These are phyloP conservation scores for Alternaria incomplexa DNA, from an alignment of 2,329 filamentous ascomycete species.

Conservation along the genomic window DNA sequence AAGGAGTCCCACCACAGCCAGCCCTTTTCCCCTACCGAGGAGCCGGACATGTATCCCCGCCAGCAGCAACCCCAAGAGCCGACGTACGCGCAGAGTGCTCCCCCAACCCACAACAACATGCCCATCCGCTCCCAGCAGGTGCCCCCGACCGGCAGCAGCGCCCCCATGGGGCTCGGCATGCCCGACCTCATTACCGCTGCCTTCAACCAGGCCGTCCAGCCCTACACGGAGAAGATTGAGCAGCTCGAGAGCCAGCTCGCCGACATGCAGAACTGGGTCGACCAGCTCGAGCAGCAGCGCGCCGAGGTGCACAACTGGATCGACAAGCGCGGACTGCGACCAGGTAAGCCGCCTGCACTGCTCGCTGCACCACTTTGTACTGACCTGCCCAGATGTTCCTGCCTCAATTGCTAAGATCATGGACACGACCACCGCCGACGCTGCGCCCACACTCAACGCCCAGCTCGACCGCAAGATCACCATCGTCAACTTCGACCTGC, in stretches of 20 bases:
- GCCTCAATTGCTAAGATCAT: constrained; percentile 60
- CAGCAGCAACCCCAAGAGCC: constrained; percentile 50
- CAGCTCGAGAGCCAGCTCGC: constrained; percentile 58
- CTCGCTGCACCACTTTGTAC: not conserved
- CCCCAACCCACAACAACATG: constrained; percentile 29
- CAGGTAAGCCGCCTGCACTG: constrained; percentile 48
- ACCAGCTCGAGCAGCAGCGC: constrained; percentile 59
- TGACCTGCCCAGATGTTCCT: constrained; percentile 55
- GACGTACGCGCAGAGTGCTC: constrained; percentile 25
- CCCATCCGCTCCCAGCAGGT: constrained; percentile 30
- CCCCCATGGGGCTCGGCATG: constrained; percentile 49
- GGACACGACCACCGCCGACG: constrained; percentile 57
- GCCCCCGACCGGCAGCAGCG: constrained; percentile 27
- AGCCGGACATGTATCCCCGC: constrained; percentile 54
- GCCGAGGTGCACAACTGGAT: constrained; percentile 62
- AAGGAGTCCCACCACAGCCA: constrained; percentile 43
- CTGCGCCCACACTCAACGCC: constrained; percentile 59
- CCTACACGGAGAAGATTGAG: constrained; percentile 61
- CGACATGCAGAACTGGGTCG: constrained; percentile 58
- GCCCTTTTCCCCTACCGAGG: constrained; percentile 34
- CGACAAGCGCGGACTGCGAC: constrained; percentile 60
- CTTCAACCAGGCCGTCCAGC: constrained; percentile 60
- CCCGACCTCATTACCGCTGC: constrained; percentile 59
- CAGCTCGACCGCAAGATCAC: constrained; percentile 65
- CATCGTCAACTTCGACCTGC: constrained; percentile 63